Evolutionary conservation across 1,284 basidiomycete genomes (phyloP).

Genomic region (Fomes fomentarius): DNA sequence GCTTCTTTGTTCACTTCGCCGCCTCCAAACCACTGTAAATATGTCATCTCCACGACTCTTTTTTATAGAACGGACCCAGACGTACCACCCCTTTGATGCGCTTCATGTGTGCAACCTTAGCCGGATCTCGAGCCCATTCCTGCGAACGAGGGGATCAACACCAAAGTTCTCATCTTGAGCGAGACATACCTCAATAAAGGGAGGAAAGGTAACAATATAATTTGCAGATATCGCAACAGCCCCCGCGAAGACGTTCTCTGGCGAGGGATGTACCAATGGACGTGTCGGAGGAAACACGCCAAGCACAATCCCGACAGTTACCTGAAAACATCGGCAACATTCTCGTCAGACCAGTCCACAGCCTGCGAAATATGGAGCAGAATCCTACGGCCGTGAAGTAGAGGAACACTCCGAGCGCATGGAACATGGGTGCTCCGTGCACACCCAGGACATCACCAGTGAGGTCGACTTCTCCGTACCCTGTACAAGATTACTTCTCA

Average conservation of each 20-base stretch:
- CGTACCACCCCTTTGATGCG: constrained; percentile 17
- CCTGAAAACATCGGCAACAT: constrained; percentile 4
- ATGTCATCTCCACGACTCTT: background rate
- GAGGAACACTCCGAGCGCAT: constrained; percentile 25
- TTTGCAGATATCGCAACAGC: background rate
- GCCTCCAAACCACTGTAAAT: constrained; percentile 7
- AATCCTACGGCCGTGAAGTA: constrained; percentile 18
- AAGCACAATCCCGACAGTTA: constrained; percentile 18
- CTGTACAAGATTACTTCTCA: too few species aligned
- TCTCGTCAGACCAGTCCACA: background rate
- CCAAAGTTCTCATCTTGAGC: too few species aligned
- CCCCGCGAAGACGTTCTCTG: constrained; percentile 7
- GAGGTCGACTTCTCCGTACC: constrained; percentile 18
- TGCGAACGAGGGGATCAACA: background rate
- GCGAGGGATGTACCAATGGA: constrained; percentile 1
- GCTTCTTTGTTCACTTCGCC: constrained; percentile 11
- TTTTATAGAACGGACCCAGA: background rate
- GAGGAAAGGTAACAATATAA: constrained; percentile 4
- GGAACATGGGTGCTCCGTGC: constrained; percentile 29
- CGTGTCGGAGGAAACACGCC: constrained; percentile 4
- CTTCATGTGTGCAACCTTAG: constrained; percentile 2
- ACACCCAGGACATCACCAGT: constrained; percentile 15
- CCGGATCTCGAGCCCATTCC: constrained; percentile 7
- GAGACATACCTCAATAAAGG: constrained; percentile 7
- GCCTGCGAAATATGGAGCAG: too few species aligned